A percentile compares a stretch with the other conserved stretches of the same genome.
Conservation (phyloP, 345 rosid genomes). For the Murraya paniculata region DNA sequence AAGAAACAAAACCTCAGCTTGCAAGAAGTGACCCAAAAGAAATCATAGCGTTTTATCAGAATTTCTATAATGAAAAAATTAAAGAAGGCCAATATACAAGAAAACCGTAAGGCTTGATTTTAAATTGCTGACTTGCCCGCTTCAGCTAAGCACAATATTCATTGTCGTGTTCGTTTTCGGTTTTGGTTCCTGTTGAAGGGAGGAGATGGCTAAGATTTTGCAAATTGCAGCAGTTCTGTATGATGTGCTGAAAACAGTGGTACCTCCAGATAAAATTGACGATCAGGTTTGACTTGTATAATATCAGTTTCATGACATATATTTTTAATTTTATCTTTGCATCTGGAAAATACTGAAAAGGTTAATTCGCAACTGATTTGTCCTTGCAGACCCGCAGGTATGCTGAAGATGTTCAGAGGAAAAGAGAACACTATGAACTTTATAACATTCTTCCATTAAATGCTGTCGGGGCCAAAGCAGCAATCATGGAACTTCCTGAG, state of each 20-base stretch:
- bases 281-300: constrained; percentile 46
- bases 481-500: constrained; percentile 87
- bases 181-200: constrained; percentile 50
- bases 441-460: constrained; percentile 87
- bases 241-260: constrained; percentile 73
- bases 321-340: constrained; percentile 7
- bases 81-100: constrained; percentile 51
- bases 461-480: constrained; percentile 63
- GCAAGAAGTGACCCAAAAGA: constrained; percentile 59
- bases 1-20: constrained; percentile 33
- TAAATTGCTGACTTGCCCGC: background rate
- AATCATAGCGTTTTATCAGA: constrained; percentile 66
- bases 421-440: constrained; percentile 50
- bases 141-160: constrained; percentile 16
- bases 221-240: constrained; percentile 85
- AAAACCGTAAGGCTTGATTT: constrained; percentile 65
- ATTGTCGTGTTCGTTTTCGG: constrained; percentile 15
- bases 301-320: constrained; percentile 2
- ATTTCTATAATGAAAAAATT: constrained; percentile 57
- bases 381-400: constrained; percentile 48
- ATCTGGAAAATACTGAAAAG: constrained; percentile 18
- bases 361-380: constrained; percentile 16
- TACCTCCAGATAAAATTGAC: constrained; percentile 46
- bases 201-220: constrained; percentile 85
- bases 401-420: constrained; percentile 66